These are phyloP conservation scores for Monosporascus sp. DNA, from an alignment of 2,329 filamentous ascomycete genomes.

Conservation along the genomic window DNA sequence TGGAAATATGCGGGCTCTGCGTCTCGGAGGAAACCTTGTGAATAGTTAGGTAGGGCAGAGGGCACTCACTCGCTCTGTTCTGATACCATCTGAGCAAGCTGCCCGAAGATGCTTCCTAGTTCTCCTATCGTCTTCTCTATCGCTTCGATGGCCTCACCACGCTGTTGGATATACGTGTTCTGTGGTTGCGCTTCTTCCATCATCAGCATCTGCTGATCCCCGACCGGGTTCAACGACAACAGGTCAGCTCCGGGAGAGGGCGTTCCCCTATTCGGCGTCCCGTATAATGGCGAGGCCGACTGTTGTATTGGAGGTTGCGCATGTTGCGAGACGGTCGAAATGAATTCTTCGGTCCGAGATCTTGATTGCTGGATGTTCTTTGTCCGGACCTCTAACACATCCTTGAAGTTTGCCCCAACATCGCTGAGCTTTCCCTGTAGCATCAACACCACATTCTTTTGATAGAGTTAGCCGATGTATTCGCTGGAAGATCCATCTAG, in stretches of 20 bases:
- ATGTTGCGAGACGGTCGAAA: conserved; percentile 79
- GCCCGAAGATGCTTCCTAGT: conserved; percentile 86
- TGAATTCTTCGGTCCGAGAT: conserved; percentile 92
- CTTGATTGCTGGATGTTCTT: conserved; percentile 96
- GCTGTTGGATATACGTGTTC: conserved; percentile 87
- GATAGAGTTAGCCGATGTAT: background rate
- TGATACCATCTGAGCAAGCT: conserved; percentile 92
- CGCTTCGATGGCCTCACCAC: conserved; percentile 92
- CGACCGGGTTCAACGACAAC: conserved; percentile 76
- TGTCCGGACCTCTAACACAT: conserved; percentile 90
- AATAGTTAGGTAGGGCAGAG: background rate
- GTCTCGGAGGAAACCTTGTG: too few relatives aligned
- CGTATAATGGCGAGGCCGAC: conserved; percentile 82
- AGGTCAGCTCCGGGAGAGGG: conserved; percentile 67
- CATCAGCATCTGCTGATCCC: conserved; percentile 81
- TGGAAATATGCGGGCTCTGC: too few relatives aligned
- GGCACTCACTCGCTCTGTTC: conserved; percentile 65
- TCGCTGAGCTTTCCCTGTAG: conserved; percentile 88
- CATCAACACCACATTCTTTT: conserved; percentile 81
- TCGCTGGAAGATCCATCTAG: background rate
- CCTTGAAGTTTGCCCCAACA: conserved; percentile 93
- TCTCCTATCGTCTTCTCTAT: conserved; percentile 95
- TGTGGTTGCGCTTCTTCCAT: conserved; percentile 87
- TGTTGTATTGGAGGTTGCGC: conserved; percentile 63
- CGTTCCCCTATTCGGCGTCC: conserved; percentile 63